phyloP scores from a whole-genome alignment of 2,329 filamentous ascomycete genomes.

The Aquanectria penicillioides region DNA sequence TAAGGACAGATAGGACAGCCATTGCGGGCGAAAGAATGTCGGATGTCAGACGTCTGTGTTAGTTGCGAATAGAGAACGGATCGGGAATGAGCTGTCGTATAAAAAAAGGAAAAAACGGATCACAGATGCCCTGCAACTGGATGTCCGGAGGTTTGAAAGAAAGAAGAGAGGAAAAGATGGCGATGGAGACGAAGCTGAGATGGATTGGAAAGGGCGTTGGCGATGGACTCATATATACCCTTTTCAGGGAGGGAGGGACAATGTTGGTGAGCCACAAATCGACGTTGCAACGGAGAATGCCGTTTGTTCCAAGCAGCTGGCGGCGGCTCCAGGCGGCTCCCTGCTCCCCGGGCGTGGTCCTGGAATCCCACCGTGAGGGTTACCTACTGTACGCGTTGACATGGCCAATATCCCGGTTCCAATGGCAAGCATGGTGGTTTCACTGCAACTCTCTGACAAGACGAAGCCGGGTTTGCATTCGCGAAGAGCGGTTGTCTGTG shows the following conservation, averaged over 20 bases:
- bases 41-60: not conserved
- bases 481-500: constrained; percentile 8
- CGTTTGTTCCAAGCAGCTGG: constrained; percentile 11
- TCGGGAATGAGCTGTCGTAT: constrained; percentile 27
- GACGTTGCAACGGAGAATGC: constrained; percentile 4
- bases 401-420: constrained; percentile 26
- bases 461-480: constrained; percentile 18
- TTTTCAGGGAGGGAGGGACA: too few relatives aligned
- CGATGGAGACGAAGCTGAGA: constrained; percentile 34
- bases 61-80: constrained; percentile 11
- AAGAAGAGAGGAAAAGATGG: constrained; percentile 33
- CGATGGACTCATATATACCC: constrained; percentile 33
- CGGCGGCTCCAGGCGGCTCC: constrained; percentile 15
- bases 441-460: constrained; percentile 31
- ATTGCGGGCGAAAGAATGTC: constrained; percentile 31
- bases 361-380: constrained; percentile 20
- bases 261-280: not conserved
- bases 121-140: constrained; percentile 44
- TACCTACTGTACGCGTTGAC: constrained; percentile 31
- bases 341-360: constrained; percentile 19
- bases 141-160: constrained; percentile 34
- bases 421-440: constrained; percentile 35
- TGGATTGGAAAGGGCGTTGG: constrained; percentile 12
- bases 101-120: constrained; percentile 36
- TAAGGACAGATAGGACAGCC: constrained; percentile 40